Percentiles rank a stretch among this genome's conserved stretches.
phyloP scores from a whole-genome alignment of 208 protist genomes.

The Endotrypanum monterogeii region DNA sequence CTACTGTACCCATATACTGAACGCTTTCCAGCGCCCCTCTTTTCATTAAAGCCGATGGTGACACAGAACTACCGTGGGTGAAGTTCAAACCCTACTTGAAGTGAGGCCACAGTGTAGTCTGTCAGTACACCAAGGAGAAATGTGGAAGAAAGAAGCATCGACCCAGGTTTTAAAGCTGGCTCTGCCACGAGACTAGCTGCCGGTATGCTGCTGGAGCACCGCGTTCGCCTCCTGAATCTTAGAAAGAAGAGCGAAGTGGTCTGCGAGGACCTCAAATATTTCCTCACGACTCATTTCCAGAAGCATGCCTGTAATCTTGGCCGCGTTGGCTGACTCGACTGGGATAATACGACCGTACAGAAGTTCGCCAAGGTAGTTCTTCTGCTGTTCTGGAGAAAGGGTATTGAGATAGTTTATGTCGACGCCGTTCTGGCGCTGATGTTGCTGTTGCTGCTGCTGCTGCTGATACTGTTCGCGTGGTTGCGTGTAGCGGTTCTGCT shows the following conservation, averaged over 20 bases:
- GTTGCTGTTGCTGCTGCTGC: constrained; percentile 12
- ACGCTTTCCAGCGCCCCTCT: neutral
- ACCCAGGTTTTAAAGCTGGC: neutral
- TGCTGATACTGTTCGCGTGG: constrained; percentile 13
- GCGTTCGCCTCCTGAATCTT: constrained; percentile 70
- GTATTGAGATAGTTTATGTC: constrained; percentile 43
- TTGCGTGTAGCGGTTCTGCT: constrained; percentile 33
- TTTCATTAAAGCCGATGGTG: neutral
- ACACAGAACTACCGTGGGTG: neutral
- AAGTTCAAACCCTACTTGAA: neutral
- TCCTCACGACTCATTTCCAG: constrained; percentile 76
- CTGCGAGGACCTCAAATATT: constrained; percentile 63
- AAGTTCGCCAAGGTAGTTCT: constrained; percentile 75
- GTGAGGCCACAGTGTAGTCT: neutral
- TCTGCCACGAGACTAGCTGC: constrained; percentile 12
- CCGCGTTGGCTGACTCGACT: constrained; percentile 45
- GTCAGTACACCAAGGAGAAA: neutral
- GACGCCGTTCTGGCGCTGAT: constrained; percentile 18
- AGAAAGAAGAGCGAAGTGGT: constrained; percentile 36
- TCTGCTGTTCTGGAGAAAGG: constrained; percentile 71
- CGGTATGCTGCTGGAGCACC: constrained; percentile 57
- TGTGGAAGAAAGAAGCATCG: neutral
- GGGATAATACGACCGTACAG: constrained; percentile 59
- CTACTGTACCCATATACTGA: neutral
- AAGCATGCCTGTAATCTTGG: constrained; percentile 83